Base-by-base conservation (phyloP, 345 rosid species). In the Geranium rotundifolium region DNA sequence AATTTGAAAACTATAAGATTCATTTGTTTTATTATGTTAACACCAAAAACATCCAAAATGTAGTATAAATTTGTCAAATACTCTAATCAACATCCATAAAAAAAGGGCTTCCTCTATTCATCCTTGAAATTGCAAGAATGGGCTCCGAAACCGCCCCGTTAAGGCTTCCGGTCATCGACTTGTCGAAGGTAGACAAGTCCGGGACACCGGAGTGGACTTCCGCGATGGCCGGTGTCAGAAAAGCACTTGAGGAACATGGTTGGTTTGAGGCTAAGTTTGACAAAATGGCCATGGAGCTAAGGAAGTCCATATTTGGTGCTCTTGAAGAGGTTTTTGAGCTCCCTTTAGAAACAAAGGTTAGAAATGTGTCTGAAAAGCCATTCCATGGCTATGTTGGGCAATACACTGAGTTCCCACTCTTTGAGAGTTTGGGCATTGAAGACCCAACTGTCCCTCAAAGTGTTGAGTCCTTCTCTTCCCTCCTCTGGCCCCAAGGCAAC, bases 371-470 rank as follows among this genome's bases (percentile, higher is more conserved):
- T 19, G 66, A 67, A 23, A 78, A 80, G 73, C 88, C 84, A 0
- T 79, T 37, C 56, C 80, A 78, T 61, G 88, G 85, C 18, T 87
- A 87, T n/a, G 75, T 80, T 0, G 89, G 85, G 46, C 86, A 74
- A 39, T 79, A 77, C 67, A 85, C 88, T 41, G 67, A 60, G 56
- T 79, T 73, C 15, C 84, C 95, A 18, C 54, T 85, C 17, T 81
- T 61, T 4, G 95, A 87, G 59, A 83, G 95, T 75, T 72, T 87
- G 72, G 88, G 85, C 19, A 81, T 85, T 63, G 85, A 81, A 20
- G n/a, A n/a, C n/a, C n/a, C n/a, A n/a, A n/a, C n/a, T n/a, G n/a
- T n/a, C n/a, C n/a, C n/a, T n/a, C n/a, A n/a, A n/a, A n/a, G n/a
- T n/a, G n/a, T n/a, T n/a, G n/a, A n/a, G n/a, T n/a, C n/a, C n/a